These are phyloP conservation scores for Salicornia ramosissima DNA, from an alignment of 148 eudicot species.

Conservation along the genomic window DNA sequence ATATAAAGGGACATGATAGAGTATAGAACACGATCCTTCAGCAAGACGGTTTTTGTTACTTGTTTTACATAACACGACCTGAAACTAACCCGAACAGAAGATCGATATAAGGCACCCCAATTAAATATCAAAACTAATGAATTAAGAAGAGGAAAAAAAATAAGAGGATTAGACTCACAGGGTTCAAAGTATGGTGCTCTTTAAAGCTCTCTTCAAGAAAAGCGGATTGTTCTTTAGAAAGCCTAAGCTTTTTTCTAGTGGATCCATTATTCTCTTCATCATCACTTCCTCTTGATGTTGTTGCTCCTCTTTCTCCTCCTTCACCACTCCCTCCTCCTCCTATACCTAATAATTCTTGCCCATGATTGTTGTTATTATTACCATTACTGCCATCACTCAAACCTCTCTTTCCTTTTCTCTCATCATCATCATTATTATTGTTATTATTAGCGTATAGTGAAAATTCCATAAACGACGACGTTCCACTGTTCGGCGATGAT, in stretches of 20 bases:
- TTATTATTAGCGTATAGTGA: slow-evolving; percentile 30
- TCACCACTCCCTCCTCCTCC: slow-evolving; percentile 23
- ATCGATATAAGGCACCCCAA: too few relatives aligned
- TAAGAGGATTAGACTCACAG: slow-evolving; percentile 41
- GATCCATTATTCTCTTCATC: slow-evolving; percentile 53
- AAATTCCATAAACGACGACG: slow-evolving; percentile 66
- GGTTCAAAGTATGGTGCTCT: slow-evolving; percentile 70
- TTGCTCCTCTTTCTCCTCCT: background rate
- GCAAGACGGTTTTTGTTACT: too few relatives aligned
- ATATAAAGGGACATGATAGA: too few relatives aligned
- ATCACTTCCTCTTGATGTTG: slow-evolving; percentile 47
- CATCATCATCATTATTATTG: slow-evolving; percentile 4
- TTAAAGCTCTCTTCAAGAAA: slow-evolving; percentile 81
- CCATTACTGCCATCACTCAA: background rate
- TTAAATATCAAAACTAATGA: background rate
- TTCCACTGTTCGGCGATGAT: slow-evolving; percentile 60
- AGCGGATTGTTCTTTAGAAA: slow-evolving; percentile 74
- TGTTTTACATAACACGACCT: background rate
- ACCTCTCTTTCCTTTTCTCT: slow-evolving; percentile 15
- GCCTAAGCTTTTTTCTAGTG: slow-evolving; percentile 61
- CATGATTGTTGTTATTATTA: slow-evolving; percentile 4
- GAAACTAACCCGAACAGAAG: background rate
- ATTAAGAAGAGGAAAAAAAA: too few relatives aligned
- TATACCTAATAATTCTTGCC: slow-evolving; percentile 13
- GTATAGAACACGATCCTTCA: too few relatives aligned